A percentile compares a stretch with the other conserved stretches of the same genome.
phyloP scores from a whole-genome alignment of 495 filamentous ascomycete species.

The Aspergillus incahuasiensis region DNA sequence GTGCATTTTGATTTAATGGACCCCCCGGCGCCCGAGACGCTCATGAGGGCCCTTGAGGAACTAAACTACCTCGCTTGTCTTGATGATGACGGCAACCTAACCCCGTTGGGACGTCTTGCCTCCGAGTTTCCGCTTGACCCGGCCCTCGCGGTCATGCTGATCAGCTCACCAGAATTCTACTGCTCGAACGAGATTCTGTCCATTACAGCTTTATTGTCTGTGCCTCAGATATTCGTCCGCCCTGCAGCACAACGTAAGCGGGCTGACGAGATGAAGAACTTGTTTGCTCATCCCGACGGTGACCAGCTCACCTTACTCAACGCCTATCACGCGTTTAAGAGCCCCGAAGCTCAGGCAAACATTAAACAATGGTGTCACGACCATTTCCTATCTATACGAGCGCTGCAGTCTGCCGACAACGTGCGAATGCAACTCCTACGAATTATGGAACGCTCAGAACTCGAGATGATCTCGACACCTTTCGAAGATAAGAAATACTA shows the following conservation, averaged over 20 bases:
- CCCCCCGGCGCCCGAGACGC: slow-evolving; percentile 93
- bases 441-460: slow-evolving; percentile 89
- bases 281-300: slow-evolving; percentile 88
- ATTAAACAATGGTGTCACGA: slow-evolving; percentile 92
- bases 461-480: slow-evolving; percentile 80
- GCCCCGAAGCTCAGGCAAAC: slow-evolving; percentile 64
- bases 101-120: slow-evolving; percentile 75
- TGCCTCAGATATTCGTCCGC: slow-evolving; percentile 90
- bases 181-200: slow-evolving; percentile 98
- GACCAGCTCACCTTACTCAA: slow-evolving; percentile 96
- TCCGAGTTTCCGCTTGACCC: slow-evolving; percentile 97
- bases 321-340: slow-evolving; percentile 96
- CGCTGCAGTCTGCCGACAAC: slow-evolving; percentile 87
- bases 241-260: slow-evolving; percentile 77
- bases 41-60: slow-evolving; percentile 98
- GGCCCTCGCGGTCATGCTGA: slow-evolving; percentile 94
- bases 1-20: slow-evolving; percentile 99
- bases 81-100: slow-evolving; percentile 93
- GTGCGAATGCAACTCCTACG: slow-evolving; percentile 85
- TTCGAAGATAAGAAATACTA: slow-evolving; percentile 98
- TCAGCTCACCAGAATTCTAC: slow-evolving; percentile 94
- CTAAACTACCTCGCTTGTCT: slow-evolving; percentile 96
- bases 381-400: slow-evolving; percentile 89
- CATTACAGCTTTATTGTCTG: slow-evolving; percentile 87
- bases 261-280: slow-evolving; percentile 96